Evolutionary conservation across 805 yeast species (phyloP).

Genomic region (Vanderwaltozyma verrucispora): DNA sequence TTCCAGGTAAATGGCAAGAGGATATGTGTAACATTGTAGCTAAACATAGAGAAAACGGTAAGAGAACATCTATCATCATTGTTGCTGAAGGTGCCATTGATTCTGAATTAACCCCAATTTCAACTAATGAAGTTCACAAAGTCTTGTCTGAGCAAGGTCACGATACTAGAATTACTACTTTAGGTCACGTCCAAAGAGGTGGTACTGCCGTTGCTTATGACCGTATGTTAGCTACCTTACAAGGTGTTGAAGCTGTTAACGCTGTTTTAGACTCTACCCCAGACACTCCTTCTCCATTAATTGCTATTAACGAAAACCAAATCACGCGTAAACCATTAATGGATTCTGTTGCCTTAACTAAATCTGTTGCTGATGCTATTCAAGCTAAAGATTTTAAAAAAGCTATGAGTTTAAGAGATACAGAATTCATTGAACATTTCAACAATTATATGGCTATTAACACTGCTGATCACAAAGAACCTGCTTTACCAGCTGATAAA

Average conservation of each 20-base stretch:
- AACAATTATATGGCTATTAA: constrained; percentile 54
- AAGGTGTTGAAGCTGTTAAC: constrained; percentile 74
- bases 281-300: constrained; percentile 69
- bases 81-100: constrained; percentile 82
- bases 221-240: constrained; percentile 61
- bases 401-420: constrained; percentile 63
- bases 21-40: constrained; percentile 54
- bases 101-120: constrained; percentile 54
- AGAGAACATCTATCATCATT: constrained; percentile 67
- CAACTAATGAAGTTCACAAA: constrained; percentile 53
- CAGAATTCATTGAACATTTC: constrained; percentile 57
- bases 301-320: constrained; percentile 61
- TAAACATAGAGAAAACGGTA: constrained; percentile 60
- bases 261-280: constrained; percentile 62
- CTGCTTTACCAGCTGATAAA: constrained; percentile 43
- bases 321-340: constrained; percentile 58
- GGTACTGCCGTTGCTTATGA: constrained; percentile 73
- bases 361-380: constrained; percentile 63
- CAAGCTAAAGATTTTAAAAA: constrained; percentile 52
- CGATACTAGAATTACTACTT: constrained; percentile 67
- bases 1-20: constrained; percentile 51
- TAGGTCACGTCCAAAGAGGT: constrained; percentile 79
- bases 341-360: constrained; percentile 63
- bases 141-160: constrained; percentile 58
- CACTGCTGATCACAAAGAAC: constrained; percentile 56